Conservation (phyloP, 2,329 filamentous ascomycete genomes). For the Pyrenophora teres region DNA sequence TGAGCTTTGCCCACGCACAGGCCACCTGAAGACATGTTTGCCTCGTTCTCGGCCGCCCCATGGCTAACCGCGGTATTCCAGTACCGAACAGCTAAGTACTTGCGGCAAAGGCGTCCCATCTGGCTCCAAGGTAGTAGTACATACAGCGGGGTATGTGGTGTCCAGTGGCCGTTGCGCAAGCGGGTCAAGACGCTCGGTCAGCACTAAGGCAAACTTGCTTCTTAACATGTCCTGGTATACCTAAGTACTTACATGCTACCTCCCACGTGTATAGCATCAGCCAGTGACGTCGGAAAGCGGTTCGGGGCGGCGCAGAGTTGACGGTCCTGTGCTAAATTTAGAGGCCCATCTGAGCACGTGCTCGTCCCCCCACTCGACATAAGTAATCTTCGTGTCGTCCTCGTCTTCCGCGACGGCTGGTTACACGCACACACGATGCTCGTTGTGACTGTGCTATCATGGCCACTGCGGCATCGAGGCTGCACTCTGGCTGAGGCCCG, state of each 20-base stretch:
- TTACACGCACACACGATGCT: slow-evolving; percentile 9
- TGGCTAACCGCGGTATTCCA: slow-evolving; percentile 15
- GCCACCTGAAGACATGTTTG: neutral
- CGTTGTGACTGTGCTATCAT: slow-evolving; percentile 5
- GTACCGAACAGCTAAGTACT: neutral
- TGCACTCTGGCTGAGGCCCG: slow-evolving; percentile 36
- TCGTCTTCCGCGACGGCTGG: slow-evolving; percentile 3
- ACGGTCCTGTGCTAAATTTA: neutral
- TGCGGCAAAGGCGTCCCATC: slow-evolving; percentile 16
- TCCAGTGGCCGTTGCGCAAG: slow-evolving; percentile 6
- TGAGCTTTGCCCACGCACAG: neutral
- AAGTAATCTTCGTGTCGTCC: slow-evolving; percentile 11
- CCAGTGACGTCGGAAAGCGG: neutral
- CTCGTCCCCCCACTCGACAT: slow-evolving; percentile 6
- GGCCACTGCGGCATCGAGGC: slow-evolving; percentile 16
- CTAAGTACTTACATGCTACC: too few relatives aligned
- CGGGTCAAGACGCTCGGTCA: neutral
- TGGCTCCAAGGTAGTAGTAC: slow-evolving; percentile 1
- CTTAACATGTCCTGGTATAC: too few relatives aligned
- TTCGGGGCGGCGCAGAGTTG: neutral
- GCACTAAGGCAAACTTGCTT: neutral
- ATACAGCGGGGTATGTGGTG: slow-evolving; percentile 23
- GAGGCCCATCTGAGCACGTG: slow-evolving; percentile 11
- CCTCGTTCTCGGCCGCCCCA: slow-evolving; percentile 16
- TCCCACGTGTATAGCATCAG: neutral